Evolutionary conservation across 192 early-diverging fungal genomes (phyloP), one percentile per base, ranked within the genome.

Genomic region (Backusella luteola): DNA sequence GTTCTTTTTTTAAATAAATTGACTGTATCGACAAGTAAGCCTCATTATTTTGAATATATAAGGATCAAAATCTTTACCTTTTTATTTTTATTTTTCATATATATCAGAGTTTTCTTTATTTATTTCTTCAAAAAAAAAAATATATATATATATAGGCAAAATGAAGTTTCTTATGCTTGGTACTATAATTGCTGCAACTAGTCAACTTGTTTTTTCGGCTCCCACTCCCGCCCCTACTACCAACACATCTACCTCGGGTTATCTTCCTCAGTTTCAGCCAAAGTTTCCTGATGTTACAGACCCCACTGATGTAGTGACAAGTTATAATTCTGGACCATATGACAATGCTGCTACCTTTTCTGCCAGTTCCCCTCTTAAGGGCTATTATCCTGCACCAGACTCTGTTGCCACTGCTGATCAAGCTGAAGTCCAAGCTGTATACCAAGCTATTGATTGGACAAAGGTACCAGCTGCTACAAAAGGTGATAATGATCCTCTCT

Each of bases 371-470:
- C 38, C 59, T 42, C 73, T 39, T 23, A 19, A 66, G n/a, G 53
- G 70, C 19, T 68, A 42, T 21, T 85, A 83, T 66, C 83, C 83
- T 34, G 19, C 66, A 17, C 32, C 29, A 41, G 8, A 14, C n/a
- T 32, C 66, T 6, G 6, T 79, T 36, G 78, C 83, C 36, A 73
- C 80, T 23, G 74, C 82, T 17, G 63, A 78, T 44, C 75, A 76
- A 4, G 69, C 81, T 0, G 79, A 80, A 49, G 72, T 80, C 11
- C 15, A 59, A 23, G 69, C 79, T 5, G 71, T 75, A 15, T 71
- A 71, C 9, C 63, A 75, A 14, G 41, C 74, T 34, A 76, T 80
- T 35, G 74, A 80, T 36, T 80, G 79, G 79, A 15, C 46, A 53
- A 59, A 75, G 7, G 74, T 80, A 6, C 79, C 79, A 9, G 59